Evolutionary conservation across 1,284 basidiomycete genomes (phyloP), one percentile per base, ranked within the genome.

Genomic region (Cryptococcus sp.): DNA sequence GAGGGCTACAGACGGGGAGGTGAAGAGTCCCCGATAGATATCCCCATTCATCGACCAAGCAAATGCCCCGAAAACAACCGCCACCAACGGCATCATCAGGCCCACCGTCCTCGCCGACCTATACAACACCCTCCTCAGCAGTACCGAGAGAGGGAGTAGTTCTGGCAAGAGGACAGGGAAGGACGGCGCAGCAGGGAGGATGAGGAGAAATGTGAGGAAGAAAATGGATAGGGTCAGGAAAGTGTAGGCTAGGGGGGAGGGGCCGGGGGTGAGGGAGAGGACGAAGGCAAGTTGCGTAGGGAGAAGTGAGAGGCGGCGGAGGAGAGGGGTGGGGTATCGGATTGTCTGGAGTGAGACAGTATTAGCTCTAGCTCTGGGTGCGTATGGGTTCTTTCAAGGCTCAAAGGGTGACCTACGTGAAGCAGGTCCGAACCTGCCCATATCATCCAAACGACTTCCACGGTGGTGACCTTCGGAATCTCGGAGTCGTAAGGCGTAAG

Each of bases 1-100:
- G 23, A 46, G 11, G 28, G 18, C 13, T 42, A 42, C 4, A 42
- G 38, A 40, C 15, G 55, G 46, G 15, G 47, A 3, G 21, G n/a
- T 2, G 43, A 46, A 40, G 53, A 67, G 63, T 1, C 59, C 66
- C 28, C 67, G 44, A 37, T 63, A 62, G 35, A 68, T 61, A 44
- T 68, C 68, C n/a, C 68, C 67, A 53, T 67, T 65, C 58, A 68
- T 58, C 2, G 58, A 56, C 59, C 60, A 62, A 11, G 56, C 55
- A 56, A 69, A 67, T 1, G 63, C 35, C 8, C 43, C 50, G 46
- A 67, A 62, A 18, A 64, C 39, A 36, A 64, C 47, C 21, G 55
- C 13, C 8, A 60, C 55, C 12, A 62, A 46, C 1, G 56, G 60
- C 56, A 56, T 46, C 12, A 62, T 15, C 3, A 58, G 43, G 0